These are phyloP conservation scores for Aspergillus udagawae DNA, from an alignment of 2,329 filamentous ascomycete species.

Conservation along the genomic window DNA sequence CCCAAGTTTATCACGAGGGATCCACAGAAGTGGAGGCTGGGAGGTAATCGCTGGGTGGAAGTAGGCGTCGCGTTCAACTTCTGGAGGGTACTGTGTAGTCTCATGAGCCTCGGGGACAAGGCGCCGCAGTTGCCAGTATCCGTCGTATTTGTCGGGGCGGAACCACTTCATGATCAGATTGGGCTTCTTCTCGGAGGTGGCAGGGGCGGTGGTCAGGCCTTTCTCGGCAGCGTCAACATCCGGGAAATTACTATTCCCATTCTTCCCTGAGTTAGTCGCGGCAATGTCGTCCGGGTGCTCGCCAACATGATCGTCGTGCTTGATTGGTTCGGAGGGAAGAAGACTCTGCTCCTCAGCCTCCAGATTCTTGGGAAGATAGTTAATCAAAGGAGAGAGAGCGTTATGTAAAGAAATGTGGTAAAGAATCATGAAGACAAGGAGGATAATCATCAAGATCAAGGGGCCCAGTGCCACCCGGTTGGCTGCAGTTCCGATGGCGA, in stretches of 20 bases:
- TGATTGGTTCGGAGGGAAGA: constrained; percentile 29
- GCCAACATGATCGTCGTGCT: constrained; percentile 13
- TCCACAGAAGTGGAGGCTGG: constrained; percentile 71
- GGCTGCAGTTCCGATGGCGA: constrained; percentile 64
- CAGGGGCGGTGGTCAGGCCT: constrained; percentile 21
- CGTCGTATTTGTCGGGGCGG: constrained; percentile 70
- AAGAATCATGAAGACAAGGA: constrained; percentile 69
- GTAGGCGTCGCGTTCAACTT: constrained; percentile 66
- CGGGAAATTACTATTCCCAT: constrained; percentile 22
- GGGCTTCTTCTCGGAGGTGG: constrained; percentile 26
- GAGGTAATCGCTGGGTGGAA: constrained; percentile 66
- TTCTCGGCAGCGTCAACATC: constrained; percentile 36
- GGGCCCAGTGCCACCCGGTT: constrained; percentile 63
- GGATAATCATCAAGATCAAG: constrained; percentile 69
- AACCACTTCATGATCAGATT: constrained; percentile 55
- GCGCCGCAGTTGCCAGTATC: constrained; percentile 67
- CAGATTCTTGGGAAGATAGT: constrained; percentile 73
- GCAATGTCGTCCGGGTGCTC: constrained; percentile 19
- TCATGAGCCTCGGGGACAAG: constrained; percentile 60
- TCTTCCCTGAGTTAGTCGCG: constrained; percentile 7
- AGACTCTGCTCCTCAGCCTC: constrained; percentile 55
- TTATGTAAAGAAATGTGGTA: constrained; percentile 69
- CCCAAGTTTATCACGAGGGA: constrained; percentile 70
- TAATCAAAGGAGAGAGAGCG: constrained; percentile 71
- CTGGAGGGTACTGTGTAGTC: constrained; percentile 57